phyloP scores from a whole-genome alignment of 2,329 filamentous ascomycete genomes.

The Rhynchosporium agropyri region DNA sequence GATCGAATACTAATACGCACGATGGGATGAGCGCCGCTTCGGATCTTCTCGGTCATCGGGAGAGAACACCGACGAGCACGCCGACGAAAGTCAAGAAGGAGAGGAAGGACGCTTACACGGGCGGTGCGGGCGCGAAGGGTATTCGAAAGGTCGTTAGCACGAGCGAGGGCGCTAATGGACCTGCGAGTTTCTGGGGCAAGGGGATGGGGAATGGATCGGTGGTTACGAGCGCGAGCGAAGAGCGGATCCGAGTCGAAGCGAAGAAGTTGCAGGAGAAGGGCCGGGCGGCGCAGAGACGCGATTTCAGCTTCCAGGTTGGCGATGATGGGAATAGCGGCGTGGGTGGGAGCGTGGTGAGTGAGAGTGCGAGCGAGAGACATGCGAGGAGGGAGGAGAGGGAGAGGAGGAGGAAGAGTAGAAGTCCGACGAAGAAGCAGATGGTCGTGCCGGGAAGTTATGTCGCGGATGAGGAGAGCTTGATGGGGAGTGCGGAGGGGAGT shows the following conservation, averaged over 20 bases:
- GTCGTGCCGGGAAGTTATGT: slow-evolving; percentile 33
- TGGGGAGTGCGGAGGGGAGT: slow-evolving; percentile 29
- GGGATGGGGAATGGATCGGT: slow-evolving; percentile 2
- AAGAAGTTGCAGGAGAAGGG: slow-evolving; percentile 57
- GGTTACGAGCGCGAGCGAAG: slow-evolving; percentile 24
- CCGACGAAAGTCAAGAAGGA: slow-evolving; percentile 45
- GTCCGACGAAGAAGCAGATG: slow-evolving; percentile 32
- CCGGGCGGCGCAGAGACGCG: slow-evolving; percentile 44
- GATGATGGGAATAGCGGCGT: slow-evolving; percentile 38
- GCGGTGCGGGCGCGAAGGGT: slow-evolving; percentile 30
- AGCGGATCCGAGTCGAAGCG: slow-evolving; percentile 60
- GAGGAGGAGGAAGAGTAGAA: slow-evolving; percentile 30
- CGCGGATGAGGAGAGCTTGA: slow-evolving; percentile 21
- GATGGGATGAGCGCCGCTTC: slow-evolving; percentile 45
- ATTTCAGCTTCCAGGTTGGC: slow-evolving; percentile 41
- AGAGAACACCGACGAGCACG: slow-evolving; percentile 58
- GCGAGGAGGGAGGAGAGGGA: slow-evolving; percentile 30
- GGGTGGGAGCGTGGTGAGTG: slow-evolving; percentile 18
- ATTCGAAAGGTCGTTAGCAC: slow-evolving; percentile 40
- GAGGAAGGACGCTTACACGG: slow-evolving; percentile 34
- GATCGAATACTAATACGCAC: slow-evolving; percentile 55
- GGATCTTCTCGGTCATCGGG: slow-evolving; percentile 61
- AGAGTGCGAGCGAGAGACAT: slow-evolving; percentile 23
- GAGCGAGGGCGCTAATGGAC: slow-evolving; percentile 1
- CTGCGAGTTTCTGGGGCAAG: slow-evolving; percentile 5